Evolutionary conservation across 805 yeast species (phyloP), one percentile per base, ranked within the genome.

Genomic region (Candida incommunis): DNA sequence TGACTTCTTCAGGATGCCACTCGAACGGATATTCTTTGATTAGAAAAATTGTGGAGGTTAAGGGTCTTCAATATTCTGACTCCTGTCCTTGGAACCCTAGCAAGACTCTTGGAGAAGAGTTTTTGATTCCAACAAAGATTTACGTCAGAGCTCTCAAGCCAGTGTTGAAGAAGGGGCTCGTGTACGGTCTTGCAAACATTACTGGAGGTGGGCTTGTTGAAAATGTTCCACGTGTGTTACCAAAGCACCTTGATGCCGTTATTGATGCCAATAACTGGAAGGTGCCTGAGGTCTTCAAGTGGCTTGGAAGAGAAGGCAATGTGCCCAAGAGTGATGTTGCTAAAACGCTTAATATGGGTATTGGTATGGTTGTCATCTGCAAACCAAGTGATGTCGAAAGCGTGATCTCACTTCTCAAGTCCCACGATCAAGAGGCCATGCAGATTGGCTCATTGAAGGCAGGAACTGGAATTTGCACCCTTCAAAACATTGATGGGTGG

Each of bases 121-220:
- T 88, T 44, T 70, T 92, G 50, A 75, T 79, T 2, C 99, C 99
- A 43, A 94, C 98, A 2, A 80, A 82, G 62, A 88, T 92, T 51
- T 92, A 92, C 66, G 98, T 94, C 51, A 88, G 85, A 64, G 94
- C 88, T 56, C 65, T 94, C 47, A 71, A 92, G 50, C 82, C 82
- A 42, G 76, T 84, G 1, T 72, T 88, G 50, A 74, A 72, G 55
- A 70, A 81, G 56, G 79, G 72, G 26, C 66, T 82, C 46, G 60
- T 90, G 42, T 70, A 87, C 46, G 99, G 96, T 48, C 72, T 92
- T 59, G 95, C 98, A 2, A 95, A 92, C 59, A 92, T 92, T 58
- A 92, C 99, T 22, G 99, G 99, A 50, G 99, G 99, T 63, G 99
- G 99, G 44, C 71, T 92, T 45, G 80, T 92, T 23, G 99, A 92